These are phyloP conservation scores for Trichomonascus vanleenenianus DNA, from an alignment of 805 yeast genomes.

Conservation along the genomic window DNA sequence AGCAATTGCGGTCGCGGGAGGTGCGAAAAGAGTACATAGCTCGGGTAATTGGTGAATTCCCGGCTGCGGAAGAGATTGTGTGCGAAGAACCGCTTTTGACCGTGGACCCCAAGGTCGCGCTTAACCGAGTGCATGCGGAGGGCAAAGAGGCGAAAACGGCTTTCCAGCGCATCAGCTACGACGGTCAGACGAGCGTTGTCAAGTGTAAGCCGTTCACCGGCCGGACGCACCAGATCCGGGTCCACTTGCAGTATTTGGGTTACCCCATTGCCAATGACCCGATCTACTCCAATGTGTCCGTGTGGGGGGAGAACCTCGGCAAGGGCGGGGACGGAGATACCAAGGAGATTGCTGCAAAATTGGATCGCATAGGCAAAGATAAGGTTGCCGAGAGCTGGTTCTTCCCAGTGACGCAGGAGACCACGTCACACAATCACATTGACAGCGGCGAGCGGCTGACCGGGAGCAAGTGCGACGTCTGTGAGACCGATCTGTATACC, in stretches of 20 bases:
- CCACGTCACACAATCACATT: conserved; percentile 1
- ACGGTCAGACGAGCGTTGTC: conserved; percentile 63
- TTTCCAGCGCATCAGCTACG: conserved; percentile 61
- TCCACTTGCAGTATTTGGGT: conserved; percentile 85
- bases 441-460: conserved; percentile 57
- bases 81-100: conserved; percentile 67
- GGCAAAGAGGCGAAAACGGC: conserved; percentile 70
- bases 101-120: conserved; percentile 63
- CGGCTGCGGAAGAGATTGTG: conserved; percentile 39
- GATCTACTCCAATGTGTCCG: conserved; percentile 63
- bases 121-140: conserved; percentile 51
- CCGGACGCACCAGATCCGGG: conserved; percentile 91
- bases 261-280: conserved; percentile 92
- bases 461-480: conserved; percentile 52
- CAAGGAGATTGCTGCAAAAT: conserved; percentile 37
- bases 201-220: conserved; percentile 85
- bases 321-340: conserved; percentile 46
- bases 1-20: conserved; percentile 58
- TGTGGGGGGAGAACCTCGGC: conserved; percentile 80
- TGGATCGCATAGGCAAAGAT: conserved; percentile 67
- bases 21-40: conserved; percentile 83
- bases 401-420: conserved; percentile 30
- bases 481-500: conserved; percentile 64
- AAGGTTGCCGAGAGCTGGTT: conserved; percentile 57
- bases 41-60: conserved; percentile 80